These are phyloP conservation scores for Schizosaccharomyces lindneri DNA, from an alignment of 805 yeast genomes.

Conservation along the genomic window DNA sequence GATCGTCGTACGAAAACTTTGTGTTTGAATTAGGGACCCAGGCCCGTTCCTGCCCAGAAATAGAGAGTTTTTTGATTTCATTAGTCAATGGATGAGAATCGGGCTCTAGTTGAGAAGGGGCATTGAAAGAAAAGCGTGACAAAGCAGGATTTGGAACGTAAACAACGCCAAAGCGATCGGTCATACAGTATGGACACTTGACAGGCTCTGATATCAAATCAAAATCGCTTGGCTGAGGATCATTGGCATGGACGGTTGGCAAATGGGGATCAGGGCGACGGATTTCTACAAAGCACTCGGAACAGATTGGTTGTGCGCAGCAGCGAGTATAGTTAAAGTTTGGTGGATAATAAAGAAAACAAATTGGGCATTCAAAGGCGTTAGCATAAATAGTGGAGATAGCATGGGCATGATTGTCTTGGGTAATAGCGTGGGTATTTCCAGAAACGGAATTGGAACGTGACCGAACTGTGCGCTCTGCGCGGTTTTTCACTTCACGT, in stretches of 20 bases:
- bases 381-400: conserved; percentile 15
- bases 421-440: neutral
- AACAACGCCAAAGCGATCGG: conserved; percentile 59
- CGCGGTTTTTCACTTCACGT: neutral
- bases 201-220: conserved; percentile 63
- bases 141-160: conserved; percentile 36
- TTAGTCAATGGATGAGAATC: no score
- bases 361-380: conserved; percentile 76
- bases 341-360: conserved; percentile 66
- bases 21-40: neutral
- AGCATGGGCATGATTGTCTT: neutral
- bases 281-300: conserved; percentile 92
- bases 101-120: no score
- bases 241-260: conserved; percentile 32
- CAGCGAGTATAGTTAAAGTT: conserved; percentile 61
- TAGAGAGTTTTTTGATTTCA: neutral
- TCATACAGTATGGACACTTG: conserved; percentile 81
- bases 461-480: neutral
- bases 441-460: conserved; percentile 6
- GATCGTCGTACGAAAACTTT: conserved; percentile 33
- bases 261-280: conserved; percentile 81
- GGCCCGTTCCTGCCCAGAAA: neutral
- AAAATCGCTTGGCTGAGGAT: conserved; percentile 12
- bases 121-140: neutral
- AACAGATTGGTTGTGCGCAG: conserved; percentile 78